Conservation (phyloP, 1,284 basidiomycete species). For the Neotropicomus parvogracilis region DNA sequence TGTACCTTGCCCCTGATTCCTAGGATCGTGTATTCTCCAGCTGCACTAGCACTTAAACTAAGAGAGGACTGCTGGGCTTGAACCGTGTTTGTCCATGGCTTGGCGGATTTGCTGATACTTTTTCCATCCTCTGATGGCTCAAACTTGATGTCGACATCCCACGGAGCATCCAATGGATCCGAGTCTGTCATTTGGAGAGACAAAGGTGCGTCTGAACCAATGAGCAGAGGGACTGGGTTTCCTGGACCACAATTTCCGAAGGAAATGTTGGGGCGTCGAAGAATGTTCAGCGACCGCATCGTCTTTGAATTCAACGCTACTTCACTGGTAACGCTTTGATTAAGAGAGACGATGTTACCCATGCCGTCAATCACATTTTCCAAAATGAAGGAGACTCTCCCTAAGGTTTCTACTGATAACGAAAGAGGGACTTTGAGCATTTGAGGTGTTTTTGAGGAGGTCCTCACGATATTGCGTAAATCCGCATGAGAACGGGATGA, state of each 20-base stretch:
- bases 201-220: constrained; percentile 60
- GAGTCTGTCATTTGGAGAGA: constrained; percentile 48
- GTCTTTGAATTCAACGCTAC: constrained; percentile 40
- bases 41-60: constrained; percentile 49
- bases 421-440: constrained; percentile 66
- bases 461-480: constrained; percentile 23
- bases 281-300: constrained; percentile 65
- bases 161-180: constrained; percentile 62
- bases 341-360: constrained; percentile 63
- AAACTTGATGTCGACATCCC: constrained; percentile 62
- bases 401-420: constrained; percentile 57
- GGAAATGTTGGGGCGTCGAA: constrained; percentile 71
- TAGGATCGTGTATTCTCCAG: constrained; percentile 82
- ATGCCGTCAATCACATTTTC: constrained; percentile 73
- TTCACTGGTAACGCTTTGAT: constrained; percentile 27
- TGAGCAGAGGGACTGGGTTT: constrained; percentile 69
- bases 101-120: constrained; percentile 37
- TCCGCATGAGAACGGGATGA: constrained; percentile 17
- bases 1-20: constrained; percentile 65
- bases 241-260: constrained; percentile 76
- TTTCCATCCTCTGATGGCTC: constrained; percentile 46
- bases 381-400: constrained; percentile 65
- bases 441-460: constrained; percentile 41
- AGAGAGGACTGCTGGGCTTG: constrained; percentile 50
- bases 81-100: constrained; percentile 61